Percentiles rank a stretch among this genome's conserved stretches.
Conservation (phyloP, 495 filamentous ascomycete species). For the Aspergillus baeticus region DNA sequence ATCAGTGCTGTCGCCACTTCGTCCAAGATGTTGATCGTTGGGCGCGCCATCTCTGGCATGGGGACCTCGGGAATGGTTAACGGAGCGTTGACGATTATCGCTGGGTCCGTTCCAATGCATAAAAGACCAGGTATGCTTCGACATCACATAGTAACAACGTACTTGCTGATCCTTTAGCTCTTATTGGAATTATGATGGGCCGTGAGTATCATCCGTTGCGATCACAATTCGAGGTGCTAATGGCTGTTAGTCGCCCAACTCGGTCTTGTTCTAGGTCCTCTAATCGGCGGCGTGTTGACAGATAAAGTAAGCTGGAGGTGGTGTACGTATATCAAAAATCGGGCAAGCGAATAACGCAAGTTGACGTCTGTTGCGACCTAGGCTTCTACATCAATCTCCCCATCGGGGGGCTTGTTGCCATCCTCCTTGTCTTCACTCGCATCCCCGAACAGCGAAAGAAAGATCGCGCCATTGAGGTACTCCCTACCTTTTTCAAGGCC, state of each 20-base stretch:
- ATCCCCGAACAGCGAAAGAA: conserved; percentile 47
- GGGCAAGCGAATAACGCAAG: not conserved
- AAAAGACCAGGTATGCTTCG: conserved; percentile 25
- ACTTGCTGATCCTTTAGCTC: not conserved
- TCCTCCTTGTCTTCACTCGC: conserved; percentile 45
- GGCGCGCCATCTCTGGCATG: conserved; percentile 44
- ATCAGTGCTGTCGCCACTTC: conserved; percentile 42
- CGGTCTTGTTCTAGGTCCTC: conserved; percentile 46
- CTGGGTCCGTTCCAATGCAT: conserved; percentile 39
- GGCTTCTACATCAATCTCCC: conserved; percentile 67
- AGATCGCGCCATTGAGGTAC: conserved; percentile 32
- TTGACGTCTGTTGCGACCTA: not conserved
- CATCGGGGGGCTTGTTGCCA: conserved; percentile 48
- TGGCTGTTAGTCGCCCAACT: conserved; percentile 30
- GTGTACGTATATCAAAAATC: conserved; percentile 37
- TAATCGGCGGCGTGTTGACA: conserved; percentile 60
- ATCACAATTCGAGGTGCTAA: not conserved
- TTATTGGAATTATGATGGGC: not conserved
- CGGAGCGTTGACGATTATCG: conserved; percentile 52
- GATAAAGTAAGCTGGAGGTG: conserved; percentile 52
- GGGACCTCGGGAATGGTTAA: conserved; percentile 47
- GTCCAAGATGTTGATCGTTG: conserved; percentile 46
- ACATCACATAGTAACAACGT: not conserved
- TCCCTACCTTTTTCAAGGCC: conserved; percentile 25
- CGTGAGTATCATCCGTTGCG: not conserved